Base-by-base conservation (phyloP, 331 rosid species). In the Rosa hybrid region DNA sequence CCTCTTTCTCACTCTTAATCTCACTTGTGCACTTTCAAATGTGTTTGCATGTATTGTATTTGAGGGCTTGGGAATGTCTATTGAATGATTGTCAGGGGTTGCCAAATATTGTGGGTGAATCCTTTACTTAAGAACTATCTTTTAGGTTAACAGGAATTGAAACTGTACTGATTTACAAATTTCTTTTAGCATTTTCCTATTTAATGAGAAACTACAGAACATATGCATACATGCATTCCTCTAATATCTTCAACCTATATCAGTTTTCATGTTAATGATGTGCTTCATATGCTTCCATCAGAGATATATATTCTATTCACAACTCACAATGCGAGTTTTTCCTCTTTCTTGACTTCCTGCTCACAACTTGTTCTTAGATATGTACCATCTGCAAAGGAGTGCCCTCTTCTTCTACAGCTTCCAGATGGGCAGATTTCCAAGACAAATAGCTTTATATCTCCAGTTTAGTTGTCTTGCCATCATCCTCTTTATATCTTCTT, bases 391-490 rank as follows among this genome's bases (percentile, higher is more conserved):
- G 90, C 86, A 11, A 84, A 86, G 84, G 99, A 95, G 84, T 91
- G 93, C 73, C 98, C 99, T 79, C 99, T 95, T 81, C 94, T 83
- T 77, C 84, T 95, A 82, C 87, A 90, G 86, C 97, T 93, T 85
- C 90, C 96, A 60, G 86, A 86, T 83, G 97, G 99, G 83, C 93
- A 91, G 72, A 74, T 91, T 75, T 96, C 99, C 27, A 82, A 81
- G 86, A 90, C 99, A 42, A 96, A 96, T 82, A 94, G 97, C 82
- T 93, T 96, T 83, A 91, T 93, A 85, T 93, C 99, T 80, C 99
- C 99, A 70, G 99, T 95, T 95, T 82, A 85, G 78, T 86, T 72
- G 42, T 77, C 88, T 63, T 42, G 70, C 75, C 77, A 83, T 79
- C 80, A 53, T 79, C 76, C 63, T 79, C 65, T 51, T 65, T 18